These are phyloP conservation scores for Lizonia empirigonia DNA, from an alignment of 2,329 filamentous ascomycete genomes.

Conservation along the genomic window DNA sequence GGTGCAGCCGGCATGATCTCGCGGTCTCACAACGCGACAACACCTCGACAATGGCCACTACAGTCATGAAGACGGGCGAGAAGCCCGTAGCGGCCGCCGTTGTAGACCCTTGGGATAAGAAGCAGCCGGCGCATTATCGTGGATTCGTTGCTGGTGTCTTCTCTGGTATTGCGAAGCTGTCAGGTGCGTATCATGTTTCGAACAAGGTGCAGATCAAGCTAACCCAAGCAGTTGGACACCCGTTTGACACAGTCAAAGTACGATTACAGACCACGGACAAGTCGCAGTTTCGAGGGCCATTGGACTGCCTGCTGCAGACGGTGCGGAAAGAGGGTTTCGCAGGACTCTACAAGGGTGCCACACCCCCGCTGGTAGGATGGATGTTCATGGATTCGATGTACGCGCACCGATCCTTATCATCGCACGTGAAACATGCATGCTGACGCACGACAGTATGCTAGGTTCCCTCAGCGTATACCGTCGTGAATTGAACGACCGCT, in stretches of 20 bases:
- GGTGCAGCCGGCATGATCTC: slow-evolving; percentile 31
- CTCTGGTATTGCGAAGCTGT: slow-evolving; percentile 88
- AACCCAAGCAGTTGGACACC: slow-evolving; percentile 60
- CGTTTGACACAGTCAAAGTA: slow-evolving; percentile 97
- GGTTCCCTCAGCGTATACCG: slow-evolving; percentile 91
- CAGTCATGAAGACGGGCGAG: slow-evolving; percentile 40
- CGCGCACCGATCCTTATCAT: slow-evolving; percentile 19
- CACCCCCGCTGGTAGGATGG: slow-evolving; percentile 92
- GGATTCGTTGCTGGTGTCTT: slow-evolving; percentile 98
- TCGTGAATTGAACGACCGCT: slow-evolving; percentile 76
- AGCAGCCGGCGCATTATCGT: slow-evolving; percentile 70
- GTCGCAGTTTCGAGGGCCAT: slow-evolving; percentile 79
- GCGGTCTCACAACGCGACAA: slow-evolving; percentile 4
- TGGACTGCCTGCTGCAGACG: slow-evolving; percentile 85
- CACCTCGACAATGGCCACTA: slow-evolving; percentile 41
- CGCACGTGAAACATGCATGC: background rate
- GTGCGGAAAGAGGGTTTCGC: slow-evolving; percentile 81
- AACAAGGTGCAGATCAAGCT: slow-evolving; percentile 7
- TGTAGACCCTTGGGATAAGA: slow-evolving; percentile 36
- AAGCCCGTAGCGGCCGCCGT: slow-evolving; percentile 34
- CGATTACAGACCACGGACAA: slow-evolving; percentile 84
- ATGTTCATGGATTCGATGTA: slow-evolving; percentile 92
- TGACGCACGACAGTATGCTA: slow-evolving; percentile 67
- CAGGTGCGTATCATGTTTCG: slow-evolving; percentile 62
- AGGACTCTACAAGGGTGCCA: slow-evolving; percentile 93